Conservation (phyloP, 108 stramenopile genomes). For the Cylindrotheca closterium region DNA sequence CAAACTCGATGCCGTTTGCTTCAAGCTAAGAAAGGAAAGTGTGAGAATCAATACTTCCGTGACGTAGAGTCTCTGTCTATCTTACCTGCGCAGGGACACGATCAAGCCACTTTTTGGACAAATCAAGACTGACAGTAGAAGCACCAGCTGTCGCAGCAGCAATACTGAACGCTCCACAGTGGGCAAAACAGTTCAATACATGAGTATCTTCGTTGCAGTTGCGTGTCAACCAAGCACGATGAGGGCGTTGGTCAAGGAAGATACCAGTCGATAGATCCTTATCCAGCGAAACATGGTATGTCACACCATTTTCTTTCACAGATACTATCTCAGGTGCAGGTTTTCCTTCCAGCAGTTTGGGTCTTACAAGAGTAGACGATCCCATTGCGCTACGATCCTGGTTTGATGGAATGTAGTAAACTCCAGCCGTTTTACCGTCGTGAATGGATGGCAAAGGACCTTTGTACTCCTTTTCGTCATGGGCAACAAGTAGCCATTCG, state of each 20-base stretch:
- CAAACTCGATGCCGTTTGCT: conserved; percentile 78
- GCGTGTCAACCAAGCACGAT: conserved; percentile 68
- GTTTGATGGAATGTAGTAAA: conserved; percentile 66
- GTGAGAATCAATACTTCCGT: background rate
- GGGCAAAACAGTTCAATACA: conserved; percentile 85
- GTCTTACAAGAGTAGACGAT: conserved; percentile 36
- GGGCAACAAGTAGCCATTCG: conserved; percentile 77
- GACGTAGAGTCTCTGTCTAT: too few relatives aligned
- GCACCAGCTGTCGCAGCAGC: conserved; percentile 82
- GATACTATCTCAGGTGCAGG: conserved; percentile 60
- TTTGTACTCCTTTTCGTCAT: conserved; percentile 52
- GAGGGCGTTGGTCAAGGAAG: conserved; percentile 77
- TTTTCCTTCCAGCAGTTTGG: conserved; percentile 66
- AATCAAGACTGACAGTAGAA: conserved; percentile 72
- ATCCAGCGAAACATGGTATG: conserved; percentile 65
- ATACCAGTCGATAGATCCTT: conserved; percentile 82
- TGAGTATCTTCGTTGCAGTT: conserved; percentile 63
- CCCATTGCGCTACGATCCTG: conserved; percentile 71
- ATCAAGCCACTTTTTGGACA: conserved; percentile 83
- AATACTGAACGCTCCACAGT: conserved; percentile 78
- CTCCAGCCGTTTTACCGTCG: conserved; percentile 76
- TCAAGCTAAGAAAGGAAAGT: conserved; percentile 26
- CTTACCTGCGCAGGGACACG: conserved; percentile 56
- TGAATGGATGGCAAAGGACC: conserved; percentile 83
- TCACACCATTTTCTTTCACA: conserved; percentile 71